Evolutionary conservation across 1,139 yeast species (phyloP).

Genomic region (Ashbya aceris): DNA sequence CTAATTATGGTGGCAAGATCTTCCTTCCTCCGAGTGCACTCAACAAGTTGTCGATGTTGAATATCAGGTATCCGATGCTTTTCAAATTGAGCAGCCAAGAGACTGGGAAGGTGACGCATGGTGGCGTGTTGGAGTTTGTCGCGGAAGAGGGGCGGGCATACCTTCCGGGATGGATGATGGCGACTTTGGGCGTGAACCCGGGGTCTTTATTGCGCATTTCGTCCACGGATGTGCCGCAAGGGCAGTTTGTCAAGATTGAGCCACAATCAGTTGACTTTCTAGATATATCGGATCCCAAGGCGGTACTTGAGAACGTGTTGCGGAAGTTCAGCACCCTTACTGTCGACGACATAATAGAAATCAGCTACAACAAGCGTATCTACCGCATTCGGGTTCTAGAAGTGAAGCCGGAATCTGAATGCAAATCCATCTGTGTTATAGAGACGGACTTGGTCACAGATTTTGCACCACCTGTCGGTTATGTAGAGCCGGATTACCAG

Average conservation of each 20-base stretch:
- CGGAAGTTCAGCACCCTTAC: conserved; percentile 85
- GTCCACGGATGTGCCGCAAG: conserved; percentile 74
- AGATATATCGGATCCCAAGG: conserved; percentile 92
- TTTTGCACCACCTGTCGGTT: conserved; percentile 98
- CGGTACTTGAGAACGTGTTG: conserved; percentile 86
- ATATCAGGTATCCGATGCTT: conserved; percentile 92
- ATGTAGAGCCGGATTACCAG: conserved; percentile 74
- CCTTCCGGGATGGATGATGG: conserved; percentile 96
- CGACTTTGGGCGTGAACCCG: conserved; percentile 58
- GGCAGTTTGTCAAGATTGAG: conserved; percentile 83
- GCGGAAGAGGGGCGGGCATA: conserved; percentile 97
- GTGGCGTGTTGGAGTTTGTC: conserved; percentile 91
- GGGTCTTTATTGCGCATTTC: conserved; percentile 73
- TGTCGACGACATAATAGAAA: conserved; percentile 74
- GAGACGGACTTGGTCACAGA: conserved; percentile 97
- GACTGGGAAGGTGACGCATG: conserved; percentile 53
- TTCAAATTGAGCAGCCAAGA: conserved; percentile 71
- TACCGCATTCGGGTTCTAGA: conserved; percentile 82
- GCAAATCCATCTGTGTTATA: conserved; percentile 77
- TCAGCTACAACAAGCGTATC: conserved; percentile 70
- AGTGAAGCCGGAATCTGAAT: conserved; percentile 65
- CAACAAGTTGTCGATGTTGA: conserved; percentile 75
- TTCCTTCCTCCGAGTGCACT: conserved; percentile 90
- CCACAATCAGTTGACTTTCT: conserved; percentile 92
- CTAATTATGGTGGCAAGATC: conserved; percentile 95